Conservation (phyloP, 345 rosid species). For the Salix suchowensis region DNA sequence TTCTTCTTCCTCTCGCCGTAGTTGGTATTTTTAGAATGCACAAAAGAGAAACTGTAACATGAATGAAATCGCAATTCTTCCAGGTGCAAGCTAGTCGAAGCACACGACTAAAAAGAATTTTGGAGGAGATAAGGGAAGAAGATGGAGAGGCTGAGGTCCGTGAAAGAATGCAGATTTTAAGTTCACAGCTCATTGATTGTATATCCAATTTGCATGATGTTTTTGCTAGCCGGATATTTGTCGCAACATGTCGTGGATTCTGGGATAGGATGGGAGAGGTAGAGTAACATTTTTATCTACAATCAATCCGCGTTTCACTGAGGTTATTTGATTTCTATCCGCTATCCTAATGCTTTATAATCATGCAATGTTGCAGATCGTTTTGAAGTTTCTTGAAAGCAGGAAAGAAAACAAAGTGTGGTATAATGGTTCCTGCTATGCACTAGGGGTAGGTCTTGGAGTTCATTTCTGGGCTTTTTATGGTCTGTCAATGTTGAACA, state of each 20-base stretch:
- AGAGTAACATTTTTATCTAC: background rate
- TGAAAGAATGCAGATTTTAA: conserved; percentile 76
- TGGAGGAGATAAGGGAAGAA: conserved; percentile 84
- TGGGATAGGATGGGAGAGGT: conserved; percentile 99
- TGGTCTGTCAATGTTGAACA: background rate
- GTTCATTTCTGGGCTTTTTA: background rate
- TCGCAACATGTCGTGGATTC: conserved; percentile 75
- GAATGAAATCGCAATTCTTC: conserved; percentile 2
- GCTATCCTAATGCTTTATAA: background rate
- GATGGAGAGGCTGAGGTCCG: conserved; percentile 89
- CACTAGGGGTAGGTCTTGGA: conserved; percentile 68
- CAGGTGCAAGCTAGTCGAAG: conserved; percentile 73
- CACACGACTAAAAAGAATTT: conserved; percentile 72
- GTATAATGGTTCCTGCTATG: conserved; percentile 88
- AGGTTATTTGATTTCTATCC: background rate
- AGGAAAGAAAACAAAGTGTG: conserved; percentile 89
- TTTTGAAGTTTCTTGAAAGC: conserved; percentile 88
- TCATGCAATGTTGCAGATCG: conserved; percentile 35
- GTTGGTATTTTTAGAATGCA: background rate
- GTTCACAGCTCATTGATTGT: conserved; percentile 62
- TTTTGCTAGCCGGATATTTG: conserved; percentile 71
- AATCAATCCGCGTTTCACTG: background rate
- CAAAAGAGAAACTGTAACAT: background rate
- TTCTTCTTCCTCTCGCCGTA: no score
- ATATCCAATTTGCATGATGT: conserved; percentile 74